These are phyloP conservation scores for Plasmodium sp. DNA, from an alignment of 169 alveolate genomes.

Conservation along the genomic window DNA sequence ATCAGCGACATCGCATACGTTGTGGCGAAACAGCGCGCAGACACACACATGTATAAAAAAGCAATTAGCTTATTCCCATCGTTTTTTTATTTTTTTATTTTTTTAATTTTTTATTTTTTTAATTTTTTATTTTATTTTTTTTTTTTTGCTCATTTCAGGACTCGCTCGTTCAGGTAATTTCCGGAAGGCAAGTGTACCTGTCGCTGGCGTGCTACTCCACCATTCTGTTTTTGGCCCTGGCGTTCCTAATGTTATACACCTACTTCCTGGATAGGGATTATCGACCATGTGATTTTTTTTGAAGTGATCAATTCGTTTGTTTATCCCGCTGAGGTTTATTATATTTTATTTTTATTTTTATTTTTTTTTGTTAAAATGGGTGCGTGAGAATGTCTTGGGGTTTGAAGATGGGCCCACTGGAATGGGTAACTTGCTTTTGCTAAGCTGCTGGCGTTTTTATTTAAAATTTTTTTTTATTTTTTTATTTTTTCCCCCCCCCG, in stretches of 20 bases:
- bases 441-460: neutral
- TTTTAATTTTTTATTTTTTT: neutral
- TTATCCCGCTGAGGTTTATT: neutral
- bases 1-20: neutral
- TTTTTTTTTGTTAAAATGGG: neutral
- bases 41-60: neutral
- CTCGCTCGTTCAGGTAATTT: slow-evolving; percentile 37
- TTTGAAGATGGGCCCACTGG: neutral
- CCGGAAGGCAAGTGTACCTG: slow-evolving; percentile 17
- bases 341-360: neutral
- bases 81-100: neutral
- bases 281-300: slow-evolving; percentile 64
- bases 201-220: slow-evolving; percentile 30
- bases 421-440: neutral
- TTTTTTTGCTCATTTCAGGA: slow-evolving; percentile 37
- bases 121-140: neutral
- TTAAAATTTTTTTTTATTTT: neutral
- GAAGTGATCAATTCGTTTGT: neutral
- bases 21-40: neutral
- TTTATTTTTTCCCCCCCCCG: neutral
- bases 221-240: slow-evolving; percentile 1
- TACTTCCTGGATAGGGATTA: slow-evolving; percentile 39
- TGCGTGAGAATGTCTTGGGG: neutral
- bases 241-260: slow-evolving; percentile 3
- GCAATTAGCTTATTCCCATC: neutral